A percentile compares a stretch with the other conserved stretches of the same genome.
These are phyloP conservation scores for Neurospora terricola DNA, from an alignment of 495 filamentous ascomycete species.

Conservation along the genomic window DNA sequence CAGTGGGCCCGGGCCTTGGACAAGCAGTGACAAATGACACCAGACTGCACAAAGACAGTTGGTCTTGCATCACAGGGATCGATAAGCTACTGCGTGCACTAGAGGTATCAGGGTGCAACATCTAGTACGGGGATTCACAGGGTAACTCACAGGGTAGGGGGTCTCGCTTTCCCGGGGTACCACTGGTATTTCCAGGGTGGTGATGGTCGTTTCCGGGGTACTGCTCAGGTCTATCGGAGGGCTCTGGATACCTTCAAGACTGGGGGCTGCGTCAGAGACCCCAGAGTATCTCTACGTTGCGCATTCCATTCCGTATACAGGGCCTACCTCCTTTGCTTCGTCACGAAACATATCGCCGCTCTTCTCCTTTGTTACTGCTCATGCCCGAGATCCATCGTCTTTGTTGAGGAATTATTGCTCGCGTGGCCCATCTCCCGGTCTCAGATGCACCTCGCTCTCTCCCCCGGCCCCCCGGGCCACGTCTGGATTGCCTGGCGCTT, in stretches of 20 bases:
- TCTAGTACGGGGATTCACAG: background rate
- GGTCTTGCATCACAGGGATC: background rate
- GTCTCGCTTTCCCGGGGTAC: background rate
- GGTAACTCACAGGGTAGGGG: background rate
- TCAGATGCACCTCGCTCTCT: background rate
- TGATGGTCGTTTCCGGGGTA: background rate
- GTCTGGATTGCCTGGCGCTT: background rate
- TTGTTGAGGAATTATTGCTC: background rate
- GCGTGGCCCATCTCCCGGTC: background rate
- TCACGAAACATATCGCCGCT: background rate
- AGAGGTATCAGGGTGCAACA: background rate
- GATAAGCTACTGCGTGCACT: background rate
- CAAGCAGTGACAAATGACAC: background rate
- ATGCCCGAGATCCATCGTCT: background rate
- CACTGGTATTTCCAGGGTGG: background rate
- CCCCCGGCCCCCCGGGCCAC: background rate
- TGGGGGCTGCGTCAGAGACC: background rate
- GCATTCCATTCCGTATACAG: background rate
- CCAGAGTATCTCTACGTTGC: background rate
- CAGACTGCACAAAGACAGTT: background rate
- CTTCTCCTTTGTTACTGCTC: background rate
- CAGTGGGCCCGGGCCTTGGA: background rate
- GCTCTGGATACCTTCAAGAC: background rate
- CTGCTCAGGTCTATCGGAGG: background rate
- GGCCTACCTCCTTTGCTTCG: background rate